Conservation (phyloP, 805 yeast species). For the Kockiozyma suomiensis region DNA sequence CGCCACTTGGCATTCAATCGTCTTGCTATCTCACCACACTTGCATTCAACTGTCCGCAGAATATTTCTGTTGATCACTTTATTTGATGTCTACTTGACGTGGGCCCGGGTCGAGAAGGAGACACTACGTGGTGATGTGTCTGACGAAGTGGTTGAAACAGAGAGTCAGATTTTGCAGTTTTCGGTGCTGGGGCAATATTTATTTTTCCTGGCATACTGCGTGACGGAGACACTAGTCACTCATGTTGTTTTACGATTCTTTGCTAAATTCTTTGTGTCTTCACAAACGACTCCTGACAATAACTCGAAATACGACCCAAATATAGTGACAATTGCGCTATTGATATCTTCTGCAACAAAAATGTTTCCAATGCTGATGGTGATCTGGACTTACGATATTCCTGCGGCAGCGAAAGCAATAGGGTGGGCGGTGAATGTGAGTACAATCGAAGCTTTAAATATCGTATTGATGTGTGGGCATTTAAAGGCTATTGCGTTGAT, state of each 20-base stretch:
- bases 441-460: constrained; percentile 63
- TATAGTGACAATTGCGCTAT: constrained; percentile 63
- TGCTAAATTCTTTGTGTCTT: constrained; percentile 35
- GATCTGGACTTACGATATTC: constrained; percentile 95
- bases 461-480: constrained; percentile 47
- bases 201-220: constrained; percentile 43
- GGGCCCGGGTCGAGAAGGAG: constrained; percentile 85
- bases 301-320: constrained; percentile 38
- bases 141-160: neutral
- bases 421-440: constrained; percentile 62
- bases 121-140: constrained; percentile 37
- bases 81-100: constrained; percentile 85
- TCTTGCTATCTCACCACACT: constrained; percentile 39
- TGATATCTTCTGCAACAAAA: constrained; percentile 77
- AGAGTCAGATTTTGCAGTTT: constrained; percentile 35
- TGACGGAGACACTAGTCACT: constrained; percentile 41
- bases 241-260: constrained; percentile 45
- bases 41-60: constrained; percentile 44
- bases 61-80: constrained; percentile 64
- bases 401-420: constrained; percentile 62
- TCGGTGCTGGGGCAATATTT: constrained; percentile 45
- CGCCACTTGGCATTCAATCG: constrained; percentile 83
- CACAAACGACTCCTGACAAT: neutral
- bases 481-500: constrained; percentile 40
- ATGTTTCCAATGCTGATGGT: constrained; percentile 89